phyloP scores from a whole-genome alignment of 1,284 basidiomycete genomes.

The Ustilago lituana region DNA sequence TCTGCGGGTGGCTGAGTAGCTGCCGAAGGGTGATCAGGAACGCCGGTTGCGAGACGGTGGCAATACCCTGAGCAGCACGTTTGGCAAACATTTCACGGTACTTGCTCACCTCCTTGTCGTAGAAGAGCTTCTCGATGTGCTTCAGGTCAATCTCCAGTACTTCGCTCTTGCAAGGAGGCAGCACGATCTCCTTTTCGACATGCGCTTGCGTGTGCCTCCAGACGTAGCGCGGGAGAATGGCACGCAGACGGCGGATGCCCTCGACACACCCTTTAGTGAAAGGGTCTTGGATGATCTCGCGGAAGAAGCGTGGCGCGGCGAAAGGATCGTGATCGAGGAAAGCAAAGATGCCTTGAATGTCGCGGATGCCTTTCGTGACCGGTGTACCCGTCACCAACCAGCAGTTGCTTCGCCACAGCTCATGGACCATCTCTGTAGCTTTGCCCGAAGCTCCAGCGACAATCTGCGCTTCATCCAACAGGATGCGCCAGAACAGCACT shows the following conservation, averaged over 20 bases:
- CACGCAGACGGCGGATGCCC: constrained; percentile 37
- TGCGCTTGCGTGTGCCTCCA: constrained; percentile 53
- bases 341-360: constrained; percentile 49
- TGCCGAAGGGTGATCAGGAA: constrained; percentile 47
- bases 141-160: constrained; percentile 42
- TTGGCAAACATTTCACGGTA: constrained; percentile 25
- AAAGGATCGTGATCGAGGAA: constrained; percentile 52
- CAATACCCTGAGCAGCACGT: constrained; percentile 19
- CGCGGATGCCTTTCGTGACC: constrained; percentile 43
- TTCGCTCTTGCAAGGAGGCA: constrained; percentile 43
- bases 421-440: constrained; percentile 48
- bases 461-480: constrained; percentile 55
- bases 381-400: constrained; percentile 57
- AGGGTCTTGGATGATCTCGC: constrained; percentile 40
- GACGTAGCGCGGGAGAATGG: constrained; percentile 43
- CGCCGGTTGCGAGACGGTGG: constrained; percentile 19
- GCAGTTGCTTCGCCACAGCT: constrained; percentile 52
- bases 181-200: constrained; percentile 44
- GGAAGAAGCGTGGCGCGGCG: constrained; percentile 42
- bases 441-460: constrained; percentile 39
- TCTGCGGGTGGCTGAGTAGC: constrained; percentile 52
- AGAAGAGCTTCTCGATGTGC: constrained; percentile 49
- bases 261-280: constrained; percentile 46
- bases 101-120: constrained; percentile 49
- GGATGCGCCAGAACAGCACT: constrained; percentile 48